Conservation (phyloP, 2,329 filamentous ascomycete species). For the Aaosphaeria arxii region DNA sequence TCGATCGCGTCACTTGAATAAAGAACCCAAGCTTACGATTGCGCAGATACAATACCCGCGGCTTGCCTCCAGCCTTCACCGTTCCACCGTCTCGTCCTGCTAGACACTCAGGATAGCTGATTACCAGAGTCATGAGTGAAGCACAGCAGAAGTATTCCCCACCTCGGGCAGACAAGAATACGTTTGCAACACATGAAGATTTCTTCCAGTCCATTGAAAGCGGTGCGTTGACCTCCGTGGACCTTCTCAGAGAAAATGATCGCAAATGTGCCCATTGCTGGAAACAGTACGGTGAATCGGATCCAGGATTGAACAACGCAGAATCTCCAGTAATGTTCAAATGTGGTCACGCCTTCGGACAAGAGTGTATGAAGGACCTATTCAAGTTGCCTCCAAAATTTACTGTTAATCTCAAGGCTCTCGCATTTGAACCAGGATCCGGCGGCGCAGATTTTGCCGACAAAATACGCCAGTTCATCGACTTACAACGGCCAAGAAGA, state of each 20-base stretch:
- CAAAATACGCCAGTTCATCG: no score
- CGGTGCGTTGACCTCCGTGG: constrained; percentile 2
- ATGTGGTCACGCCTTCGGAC: constrained; percentile 15
- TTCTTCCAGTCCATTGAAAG: constrained; percentile 12
- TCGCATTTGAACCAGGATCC: no score
- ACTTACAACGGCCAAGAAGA: no score
- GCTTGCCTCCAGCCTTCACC: background rate
- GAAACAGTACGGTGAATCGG: constrained; percentile 15
- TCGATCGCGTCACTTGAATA: background rate
- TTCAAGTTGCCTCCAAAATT: constrained; percentile 4
- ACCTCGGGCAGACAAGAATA: constrained; percentile 9
- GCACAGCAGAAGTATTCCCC: constrained; percentile 8
- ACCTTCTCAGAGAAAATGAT: constrained; percentile 4
- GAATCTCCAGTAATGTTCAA: constrained; percentile 13
- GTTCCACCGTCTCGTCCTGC: background rate
- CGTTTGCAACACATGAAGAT: constrained; percentile 12
- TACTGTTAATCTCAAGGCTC: no score
- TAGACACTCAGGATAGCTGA: background rate
- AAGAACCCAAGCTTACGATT: background rate
- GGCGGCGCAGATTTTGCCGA: no score
- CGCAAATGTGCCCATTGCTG: constrained; percentile 15
- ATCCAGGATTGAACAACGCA: constrained; percentile 13
- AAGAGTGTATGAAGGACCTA: constrained; percentile 12
- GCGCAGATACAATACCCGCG: background rate
- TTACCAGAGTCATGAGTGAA: background rate